Evolutionary conservation across 2,329 filamentous ascomycete genomes (phyloP), one percentile per base, ranked within the genome.

Genomic region (Xylaria sp.): DNA sequence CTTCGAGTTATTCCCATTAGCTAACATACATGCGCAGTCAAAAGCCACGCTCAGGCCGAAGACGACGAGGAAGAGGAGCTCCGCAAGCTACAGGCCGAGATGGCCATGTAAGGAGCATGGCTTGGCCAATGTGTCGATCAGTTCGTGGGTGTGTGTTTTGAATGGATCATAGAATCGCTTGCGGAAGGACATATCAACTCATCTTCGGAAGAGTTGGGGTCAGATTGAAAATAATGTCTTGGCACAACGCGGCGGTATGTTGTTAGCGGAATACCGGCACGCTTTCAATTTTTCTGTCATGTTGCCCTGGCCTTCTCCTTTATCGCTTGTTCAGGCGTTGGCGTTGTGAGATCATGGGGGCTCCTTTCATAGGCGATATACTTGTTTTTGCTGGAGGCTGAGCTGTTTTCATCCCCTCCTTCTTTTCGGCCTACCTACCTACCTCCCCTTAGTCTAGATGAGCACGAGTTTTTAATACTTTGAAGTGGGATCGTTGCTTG

Each of bases 11-110:
- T 37, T 52, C 49, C 37, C 4, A 16, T 34, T 48, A 39, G 51
- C 64, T 68, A 64, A 69, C 56, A 55, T 55, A 44, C 19, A 57
- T 37, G 11, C 35, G 61, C 61, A 83, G 79, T 80, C 74, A 80
- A 80, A 78, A 75, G 78, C 66, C 80, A 84, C 67, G 71, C 76
- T 16, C 73, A 73, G 13, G 76, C 78, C 67, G 91, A 96, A 74
- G 92, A 97, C 74, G 93, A 97, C 81, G 94, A 97, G 73, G 93
- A 97, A 75, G 93, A 88, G 70, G 93, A 97, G 78, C 80, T 97
- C 71, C 85, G 89, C 76, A 97, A 94, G 78, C 76, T 99, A 68
- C 92, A 96, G 74, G 92, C 91, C 42, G 93, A 97, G 76, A 97
- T 97, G 93, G 92, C 92, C 66, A 96, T 97, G 88, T 96, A 71